Evolutionary conservation across 2,329 filamentous ascomycete genomes (phyloP), one percentile per base, ranked within the genome.

Genomic region (Pseudogymnoascus sp.): DNA sequence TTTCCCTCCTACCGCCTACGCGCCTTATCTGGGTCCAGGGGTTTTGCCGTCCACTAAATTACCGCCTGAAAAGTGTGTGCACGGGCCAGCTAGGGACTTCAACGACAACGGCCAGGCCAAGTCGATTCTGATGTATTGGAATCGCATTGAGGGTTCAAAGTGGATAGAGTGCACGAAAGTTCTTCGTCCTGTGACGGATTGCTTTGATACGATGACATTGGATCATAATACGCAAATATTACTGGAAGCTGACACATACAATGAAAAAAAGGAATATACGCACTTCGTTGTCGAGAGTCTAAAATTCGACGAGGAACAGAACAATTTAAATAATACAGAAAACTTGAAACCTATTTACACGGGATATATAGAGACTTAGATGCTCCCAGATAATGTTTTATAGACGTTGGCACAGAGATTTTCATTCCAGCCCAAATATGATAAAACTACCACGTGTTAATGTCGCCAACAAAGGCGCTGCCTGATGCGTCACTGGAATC

Each of bases 41-140:
- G 49, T 55, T 43, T 52, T 55, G 49, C 49, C 49, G 49, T 33
- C 29, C 49, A 55, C 49, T 55, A 55, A 55, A 55, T 12, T 55
- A 21, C 16, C 12, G 16, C 49, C 16, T 55, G 26, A 33, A 55
- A 21, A 33, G 29, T 33, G 11, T 14, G n/a, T 55, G 49, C 49
- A 55, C 49, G 49, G 49, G 49, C 49, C 49, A 55, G 29, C 16
- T 19, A 55, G 29, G 49, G 49, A 55, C 19, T 55, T 55, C 49
- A 55, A 55, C 16, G 16, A 55, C 29, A 10, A 19, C 29, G 4
- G 6, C 16, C 11, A 33, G 49, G 49, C 16, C 16, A 55, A 19
- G 16, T 33, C 8, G 11, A 21, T 33, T 35, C 16, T 55, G n/a
- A 55, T 35, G 21, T 35, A 2, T 10, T 35, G 11, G 29, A 55